Evolutionary conservation across 768 basidiomycete genomes (phyloP).

Genomic region (Suillus plorans): DNA sequence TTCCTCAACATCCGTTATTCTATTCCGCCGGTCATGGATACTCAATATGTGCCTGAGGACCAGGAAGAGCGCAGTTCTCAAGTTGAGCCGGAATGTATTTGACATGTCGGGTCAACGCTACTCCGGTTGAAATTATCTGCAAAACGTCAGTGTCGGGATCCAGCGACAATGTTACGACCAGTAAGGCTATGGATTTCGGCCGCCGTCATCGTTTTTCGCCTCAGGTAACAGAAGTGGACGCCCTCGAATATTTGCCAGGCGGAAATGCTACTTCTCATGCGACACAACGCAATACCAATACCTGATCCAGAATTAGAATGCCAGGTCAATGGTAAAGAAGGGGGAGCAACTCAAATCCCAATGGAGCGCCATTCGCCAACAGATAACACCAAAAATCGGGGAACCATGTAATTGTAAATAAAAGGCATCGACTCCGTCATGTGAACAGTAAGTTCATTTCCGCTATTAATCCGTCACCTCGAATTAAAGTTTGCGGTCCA

Average conservation of each 20-base stretch:
- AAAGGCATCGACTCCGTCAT: slow-evolving; percentile 60
- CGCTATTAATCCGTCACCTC: slow-evolving; percentile 10
- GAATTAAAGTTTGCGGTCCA: slow-evolving; percentile 30
- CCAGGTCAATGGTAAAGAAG: slow-evolving; percentile 65
- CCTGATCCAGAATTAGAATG: slow-evolving; percentile 56
- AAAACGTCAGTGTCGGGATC: not conserved
- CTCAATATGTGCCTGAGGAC: not conserved
- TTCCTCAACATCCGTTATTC: not conserved
- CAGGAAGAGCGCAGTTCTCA: not conserved
- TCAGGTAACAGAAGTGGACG: slow-evolving; percentile 36
- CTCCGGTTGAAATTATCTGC: not conserved
- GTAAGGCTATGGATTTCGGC: not conserved
- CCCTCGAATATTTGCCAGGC: slow-evolving; percentile 55
- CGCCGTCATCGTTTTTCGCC: not conserved
- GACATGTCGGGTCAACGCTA: not conserved
- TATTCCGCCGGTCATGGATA: not conserved
- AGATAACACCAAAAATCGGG: slow-evolving; percentile 84
- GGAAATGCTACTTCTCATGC: slow-evolving; percentile 16
- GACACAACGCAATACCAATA: slow-evolving; percentile 21
- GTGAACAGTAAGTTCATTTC: slow-evolving; percentile 52
- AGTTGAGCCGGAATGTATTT: not conserved
- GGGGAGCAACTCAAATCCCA: slow-evolving; percentile 52
- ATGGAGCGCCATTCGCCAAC: slow-evolving; percentile 69
- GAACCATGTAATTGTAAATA: slow-evolving; percentile 55
- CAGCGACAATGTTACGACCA: not conserved